Base-by-base conservation (phyloP, 768 basidiomycete species). In the Mycena amicta region DNA sequence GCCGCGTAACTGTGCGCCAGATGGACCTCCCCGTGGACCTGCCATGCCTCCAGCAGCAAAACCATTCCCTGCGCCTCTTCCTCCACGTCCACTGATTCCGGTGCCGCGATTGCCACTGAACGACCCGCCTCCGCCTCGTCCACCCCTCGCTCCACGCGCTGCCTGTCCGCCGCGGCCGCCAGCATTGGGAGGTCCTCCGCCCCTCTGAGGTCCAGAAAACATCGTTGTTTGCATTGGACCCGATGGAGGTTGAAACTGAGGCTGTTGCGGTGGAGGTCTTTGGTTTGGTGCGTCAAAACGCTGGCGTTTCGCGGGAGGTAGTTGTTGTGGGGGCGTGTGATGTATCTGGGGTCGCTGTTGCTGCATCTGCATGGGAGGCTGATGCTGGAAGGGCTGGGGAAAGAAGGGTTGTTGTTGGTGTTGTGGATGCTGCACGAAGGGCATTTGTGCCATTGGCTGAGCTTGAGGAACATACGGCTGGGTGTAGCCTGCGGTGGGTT, bases 241-340 rank as follows among this genome's bases (percentile, higher is more conserved):
- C 65, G 72, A 71, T 15, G 83, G 81, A 0, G 81, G 77, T 65
- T 85, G 84, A 63, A 89, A 89, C 61, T 88, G 89, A 3, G 87
- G 86, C 63, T 80, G 89, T 37, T 80, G 81, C 15, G 12, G 25
- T 29, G 47, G 47, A n/a, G 77, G 78, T 20, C 72, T 71, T 60
- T 80, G 83, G 64, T 75, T 78, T 1, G 90, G 90, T 4, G 87
- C 88, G 69, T 96, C 95, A 68, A 95, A 95, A 41, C 93, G 84
- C 65, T 88, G 93, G 53, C 95, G 80, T 72, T 97, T 97, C 1
- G 93, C 93, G 2, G 95, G 94, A 8, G 95, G 95, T n/a, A 88
- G 78, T 67, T 92, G 89, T 65, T 90, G 90, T 31, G 88, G 87
- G 11, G 88, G 83, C 0, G 84, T 75, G 62, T 92, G 89, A 62